Percentiles rank a stretch among this genome's conserved stretches.
These are phyloP conservation scores for Silene latifolia DNA, from an alignment of 148 eudicot species.

Conservation along the genomic window DNA sequence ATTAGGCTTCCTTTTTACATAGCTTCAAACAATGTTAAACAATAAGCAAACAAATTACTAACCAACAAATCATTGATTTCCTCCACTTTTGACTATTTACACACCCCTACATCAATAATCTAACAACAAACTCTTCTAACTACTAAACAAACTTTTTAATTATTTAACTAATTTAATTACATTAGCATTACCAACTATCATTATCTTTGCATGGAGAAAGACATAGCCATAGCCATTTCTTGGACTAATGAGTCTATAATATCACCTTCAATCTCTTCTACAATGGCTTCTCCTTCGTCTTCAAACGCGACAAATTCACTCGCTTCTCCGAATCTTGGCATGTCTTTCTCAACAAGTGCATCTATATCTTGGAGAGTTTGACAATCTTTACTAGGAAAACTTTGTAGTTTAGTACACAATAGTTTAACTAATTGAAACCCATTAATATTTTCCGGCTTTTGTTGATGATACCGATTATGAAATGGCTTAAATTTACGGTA, in stretches of 20 bases:
- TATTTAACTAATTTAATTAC: slow-evolving; percentile 11
- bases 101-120: slow-evolving; percentile 14
- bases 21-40: slow-evolving; percentile 3
- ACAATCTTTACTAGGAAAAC: slow-evolving; percentile 51
- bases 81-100: slow-evolving; percentile 26
- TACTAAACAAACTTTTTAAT: background rate
- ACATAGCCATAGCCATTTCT: slow-evolving; percentile 36
- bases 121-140: slow-evolving; percentile 6
- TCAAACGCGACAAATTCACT: slow-evolving; percentile 32
- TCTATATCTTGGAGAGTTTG: slow-evolving; percentile 76
- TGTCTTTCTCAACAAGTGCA: slow-evolving; percentile 51
- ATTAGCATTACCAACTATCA: slow-evolving; percentile 15
- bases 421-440: slow-evolving; percentile 43
- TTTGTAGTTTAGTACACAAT: slow-evolving; percentile 38
- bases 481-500: too few species aligned
- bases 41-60: slow-evolving; percentile 11
- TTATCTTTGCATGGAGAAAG: background rate
- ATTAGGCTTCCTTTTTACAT: slow-evolving; percentile 7
- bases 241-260: slow-evolving; percentile 46
- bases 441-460: background rate
- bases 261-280: slow-evolving; percentile 49
- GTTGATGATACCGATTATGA: background rate
- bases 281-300: slow-evolving; percentile 55
- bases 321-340: slow-evolving; percentile 36
- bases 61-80: slow-evolving; percentile 20